Conservation (phyloP, 1,284 basidiomycete species). For the Cutaneotrichosporon sp. region DNA sequence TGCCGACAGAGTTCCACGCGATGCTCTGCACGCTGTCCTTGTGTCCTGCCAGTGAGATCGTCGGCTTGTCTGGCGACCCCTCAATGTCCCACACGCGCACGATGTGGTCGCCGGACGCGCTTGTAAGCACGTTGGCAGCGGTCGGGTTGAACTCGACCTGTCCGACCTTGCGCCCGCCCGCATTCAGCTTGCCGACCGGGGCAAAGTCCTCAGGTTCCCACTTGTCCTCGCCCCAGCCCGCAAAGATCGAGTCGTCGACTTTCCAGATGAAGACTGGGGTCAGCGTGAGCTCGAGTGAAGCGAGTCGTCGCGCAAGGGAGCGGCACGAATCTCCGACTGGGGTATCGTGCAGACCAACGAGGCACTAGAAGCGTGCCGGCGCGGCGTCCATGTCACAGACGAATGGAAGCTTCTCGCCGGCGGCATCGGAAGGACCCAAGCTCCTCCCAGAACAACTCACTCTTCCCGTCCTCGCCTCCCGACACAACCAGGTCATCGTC, state of each 20-base stretch:
- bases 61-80: slow-evolving; percentile 61
- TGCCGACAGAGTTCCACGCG: slow-evolving; percentile 80
- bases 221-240: slow-evolving; percentile 80
- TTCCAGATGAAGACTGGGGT: slow-evolving; percentile 75
- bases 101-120: slow-evolving; percentile 81
- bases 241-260: slow-evolving; percentile 67
- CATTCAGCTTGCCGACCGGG: slow-evolving; percentile 59
- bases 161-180: slow-evolving; percentile 73
- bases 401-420: neutral
- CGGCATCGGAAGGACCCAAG: neutral
- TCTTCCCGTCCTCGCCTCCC: slow-evolving; percentile 87
- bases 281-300: neutral
- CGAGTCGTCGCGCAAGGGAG: neutral
- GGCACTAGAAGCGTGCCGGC: neutral
- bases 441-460: slow-evolving; percentile 27
- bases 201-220: slow-evolving; percentile 82
- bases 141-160: slow-evolving; percentile 95
- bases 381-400: neutral
- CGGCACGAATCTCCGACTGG: neutral
- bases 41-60: slow-evolving; percentile 69
- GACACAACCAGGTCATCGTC: slow-evolving; percentile 87
- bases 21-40: slow-evolving; percentile 85
- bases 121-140: slow-evolving; percentile 80
- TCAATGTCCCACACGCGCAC: slow-evolving; percentile 91
- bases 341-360: neutral